Base-by-base conservation (phyloP, 116 monocot species). In the Cymodocea nodosa region DNA sequence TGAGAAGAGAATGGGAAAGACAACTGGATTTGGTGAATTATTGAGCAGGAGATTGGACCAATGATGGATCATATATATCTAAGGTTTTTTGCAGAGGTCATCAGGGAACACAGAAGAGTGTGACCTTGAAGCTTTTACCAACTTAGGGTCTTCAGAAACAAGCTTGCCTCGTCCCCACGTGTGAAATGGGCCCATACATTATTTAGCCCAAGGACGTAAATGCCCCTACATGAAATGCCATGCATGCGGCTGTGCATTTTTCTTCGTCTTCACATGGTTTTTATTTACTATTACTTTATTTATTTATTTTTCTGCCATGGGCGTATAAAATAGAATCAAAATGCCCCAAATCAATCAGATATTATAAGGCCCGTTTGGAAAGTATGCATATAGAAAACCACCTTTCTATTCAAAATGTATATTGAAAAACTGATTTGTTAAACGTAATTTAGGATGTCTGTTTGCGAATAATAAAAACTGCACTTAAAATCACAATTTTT, bases 91-190 rank as follows among this genome's bases (percentile, higher is more conserved):
- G 5, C 2, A 19, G 18, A 13, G 49, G n/a, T 30, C 30, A 30
- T 30, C 30, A 18, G 54, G 54, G 20, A 54, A 18, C 54, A 11
- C 7, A 60, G 60, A 30, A 34, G 63, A 17, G 66, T 69, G 69
- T 69, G 22, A 30, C 49, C 48, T 35, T 67, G 58, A 69, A 59
- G 69, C 20, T 50, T n/a, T 62, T 70, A 61, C 70, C 70, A 15
- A 62, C 61, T 61, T 8, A 51, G 34, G 18, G 63, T 71, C 70
- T 18, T 70, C 70, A 51, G 23, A 20, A 3, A 69, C 44, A 69
- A 56, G 68, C 40, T 58, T 35, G 40, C 49, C 34, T 3, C 18
- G 2, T 55, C 39, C 23, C 55, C 34, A 55, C 52, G 35, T 68
- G 54, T 67, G 64, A 18, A 8, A 8, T 44, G 44, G 44, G 44